Conservation (phyloP, 2,329 filamentous ascomycete species). For the Incumbomyces lentus region DNA sequence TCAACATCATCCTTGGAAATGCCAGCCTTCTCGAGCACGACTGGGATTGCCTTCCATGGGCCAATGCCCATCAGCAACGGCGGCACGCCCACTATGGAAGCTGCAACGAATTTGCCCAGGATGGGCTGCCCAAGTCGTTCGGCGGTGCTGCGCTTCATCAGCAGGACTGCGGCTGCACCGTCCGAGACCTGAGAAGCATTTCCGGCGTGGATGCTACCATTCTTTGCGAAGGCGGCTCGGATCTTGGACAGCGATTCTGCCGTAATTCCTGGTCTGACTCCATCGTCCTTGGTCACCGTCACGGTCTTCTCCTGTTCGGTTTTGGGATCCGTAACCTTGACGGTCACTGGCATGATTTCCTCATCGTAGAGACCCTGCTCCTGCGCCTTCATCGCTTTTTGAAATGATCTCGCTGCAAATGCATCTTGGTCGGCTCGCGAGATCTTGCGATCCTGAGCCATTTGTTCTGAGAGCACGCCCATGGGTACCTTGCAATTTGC, state of each 20-base stretch:
- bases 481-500: conserved; percentile 97
- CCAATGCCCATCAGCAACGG: conserved; percentile 95
- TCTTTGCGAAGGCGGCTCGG: conserved; percentile 76
- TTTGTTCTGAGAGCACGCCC: conserved; percentile 85
- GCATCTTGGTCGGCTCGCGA: conserved; percentile 66
- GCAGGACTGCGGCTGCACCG: conserved; percentile 83
- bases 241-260: conserved; percentile 85
- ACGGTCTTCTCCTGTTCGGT: conserved; percentile 74
- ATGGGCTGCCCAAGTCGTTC: conserved; percentile 80
- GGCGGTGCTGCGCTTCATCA: conserved; percentile 91
- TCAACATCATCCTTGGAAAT: conserved; percentile 84
- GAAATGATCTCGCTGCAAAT: conserved; percentile 90
- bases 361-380: conserved; percentile 80
- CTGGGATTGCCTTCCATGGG: conserved; percentile 90
- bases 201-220: conserved; percentile 88
- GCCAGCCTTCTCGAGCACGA: conserved; percentile 77
- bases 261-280: conserved; percentile 75
- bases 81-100: conserved; percentile 78
- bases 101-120: conserved; percentile 84
- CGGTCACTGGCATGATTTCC: conserved; percentile 78
- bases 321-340: conserved; percentile 85
- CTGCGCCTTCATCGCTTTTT: conserved; percentile 80
- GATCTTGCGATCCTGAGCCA: conserved; percentile 78
- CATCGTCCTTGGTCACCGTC: conserved; percentile 76
- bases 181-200: conserved; percentile 95